phyloP scores from a whole-genome alignment of 1,139 yeast species.

The Meyerozyma smithsonii region DNA sequence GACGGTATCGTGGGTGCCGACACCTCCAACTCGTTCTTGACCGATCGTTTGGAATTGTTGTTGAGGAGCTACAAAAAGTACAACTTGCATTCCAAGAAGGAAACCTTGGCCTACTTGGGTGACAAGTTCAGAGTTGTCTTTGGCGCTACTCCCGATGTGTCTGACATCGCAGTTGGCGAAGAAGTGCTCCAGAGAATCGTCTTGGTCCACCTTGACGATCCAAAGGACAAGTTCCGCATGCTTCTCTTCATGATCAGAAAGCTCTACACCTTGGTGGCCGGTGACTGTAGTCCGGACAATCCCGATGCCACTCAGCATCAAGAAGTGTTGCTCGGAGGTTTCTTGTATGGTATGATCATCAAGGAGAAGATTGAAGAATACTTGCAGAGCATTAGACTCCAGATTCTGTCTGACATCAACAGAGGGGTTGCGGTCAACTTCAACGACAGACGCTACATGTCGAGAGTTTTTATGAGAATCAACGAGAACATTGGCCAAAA shows the following conservation, averaged over 20 bases:
- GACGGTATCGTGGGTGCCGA: slow-evolving; percentile 95
- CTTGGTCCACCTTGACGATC: slow-evolving; percentile 74
- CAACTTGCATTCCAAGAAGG: slow-evolving; percentile 72
- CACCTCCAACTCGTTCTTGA: slow-evolving; percentile 80
- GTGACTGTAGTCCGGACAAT: slow-evolving; percentile 95
- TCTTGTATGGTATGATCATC: slow-evolving; percentile 92
- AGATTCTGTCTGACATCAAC: slow-evolving; percentile 73
- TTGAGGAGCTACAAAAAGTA: slow-evolving; percentile 83
- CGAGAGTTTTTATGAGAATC: slow-evolving; percentile 71
- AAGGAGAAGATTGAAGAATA: slow-evolving; percentile 97
- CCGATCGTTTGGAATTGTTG: slow-evolving; percentile 94
- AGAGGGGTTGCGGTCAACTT: slow-evolving; percentile 84
- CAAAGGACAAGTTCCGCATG: slow-evolving; percentile 78
- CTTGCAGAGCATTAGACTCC: slow-evolving; percentile 64
- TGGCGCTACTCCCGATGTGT: slow-evolving; percentile 80
- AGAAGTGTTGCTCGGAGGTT: slow-evolving; percentile 93
- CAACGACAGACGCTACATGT: slow-evolving; percentile 76
- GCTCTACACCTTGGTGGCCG: slow-evolving; percentile 89
- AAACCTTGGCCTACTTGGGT: slow-evolving; percentile 89
- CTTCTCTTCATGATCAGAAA: slow-evolving; percentile 92
- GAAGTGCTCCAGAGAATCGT: slow-evolving; percentile 81
- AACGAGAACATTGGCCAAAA: slow-evolving; percentile 95
- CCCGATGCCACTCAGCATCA: slow-evolving; percentile 99
- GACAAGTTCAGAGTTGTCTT: slow-evolving; percentile 93
- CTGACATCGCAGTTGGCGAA: slow-evolving; percentile 88